Base-by-base conservation (phyloP, 1,139 yeast genomes). In the Torulaspora pretoriensis region DNA sequence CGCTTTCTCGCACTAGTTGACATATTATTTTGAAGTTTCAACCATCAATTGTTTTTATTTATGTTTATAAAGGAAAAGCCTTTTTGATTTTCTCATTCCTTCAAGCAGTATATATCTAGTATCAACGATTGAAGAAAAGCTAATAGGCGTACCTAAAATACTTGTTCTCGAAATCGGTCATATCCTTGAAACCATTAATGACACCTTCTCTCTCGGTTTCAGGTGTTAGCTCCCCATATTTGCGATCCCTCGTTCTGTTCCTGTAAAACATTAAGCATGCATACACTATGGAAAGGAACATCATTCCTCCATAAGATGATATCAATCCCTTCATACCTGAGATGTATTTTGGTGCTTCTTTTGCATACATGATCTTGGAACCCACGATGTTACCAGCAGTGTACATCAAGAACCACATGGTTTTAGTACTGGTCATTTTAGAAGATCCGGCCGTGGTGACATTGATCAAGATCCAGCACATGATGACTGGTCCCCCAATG, bases 371-470 rank as follows among this genome's bases (percentile, higher is more conserved):
- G 1, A 81, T 75, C 53, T 77, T 82, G 1, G 83, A 80, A 3
- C 84, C 84, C 42, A 73, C 64, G 43, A 77, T 66, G 54, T 78
- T 79, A 27, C 85, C 85, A 28, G 74, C 77, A 54, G 83, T 78
- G 61, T 77, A 80, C 3, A 79, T 68, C 41, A 78, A 57, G 63
- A 75, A 35, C 71, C 70, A 33, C 77, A 71, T 42, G 68, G 65
- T 59, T 75, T 78, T 51, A 12, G 40, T 47, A 6, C 49, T 45
- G 10, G 52, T 44, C 9, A 48, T 38, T 61, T 80, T 80, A 29
- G 85, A 78, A 48, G 77, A 78, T 13, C 85, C 85, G 7, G 81
- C 81, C 16, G 74, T 70, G 53, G 80, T 80, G 3, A 80, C 72
- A 25, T 79, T 68, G 36, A 80, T 68, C 43, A 70, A 63, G 17